Base-by-base conservation (phyloP, 1,284 basidiomycete genomes). In the Sparassis latifolia region DNA sequence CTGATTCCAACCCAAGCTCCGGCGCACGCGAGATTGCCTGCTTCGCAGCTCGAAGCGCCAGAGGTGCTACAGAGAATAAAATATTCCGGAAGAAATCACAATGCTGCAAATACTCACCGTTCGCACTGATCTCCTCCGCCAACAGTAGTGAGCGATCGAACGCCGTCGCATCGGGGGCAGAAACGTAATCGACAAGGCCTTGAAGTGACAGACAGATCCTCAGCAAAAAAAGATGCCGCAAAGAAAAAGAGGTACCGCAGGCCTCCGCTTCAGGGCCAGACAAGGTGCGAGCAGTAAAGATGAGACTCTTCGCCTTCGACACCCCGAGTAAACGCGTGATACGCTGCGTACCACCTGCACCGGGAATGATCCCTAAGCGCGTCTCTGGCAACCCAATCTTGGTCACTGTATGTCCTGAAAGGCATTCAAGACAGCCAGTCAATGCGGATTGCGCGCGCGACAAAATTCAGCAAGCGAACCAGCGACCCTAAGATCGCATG, bases 281-380 rank as follows among this genome's bases (percentile, higher is more conserved):
- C 47, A 94, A 66, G 49, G 79, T 70, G 5, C 82, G 76, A 5
- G 85, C 87, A 2, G 89, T 90, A 64, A 87, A 93, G 51, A 95
- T 89, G 39, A 95, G 72, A 60, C 94, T 89, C 67, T 97, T 97
- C 4, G 94, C 86, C 65, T 82, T 87, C 40, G 91, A 77, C 27
- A 84, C 67, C 1, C 95, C 94, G 7, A 97, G 69, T 27, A 97
- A 69, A 42, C 91, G 81, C 2, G 91, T 84, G 20, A 89, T 78
- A 35, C 95, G 79, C 62, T 95, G 92, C 1, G 94, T 97, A 1
- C 93, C 93, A 2, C 93, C 92, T n/a, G 92, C 93, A 45, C 94
- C 94, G 10, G 94, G 94, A 51, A 97, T 97, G 57, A 97, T 97
- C 4, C 92, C 94, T 27, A 96, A 76, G 49, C 84, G 79, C 2